Conservation (phyloP, 2,329 filamentous ascomycete genomes). For the Leptosphaerulina australis region DNA sequence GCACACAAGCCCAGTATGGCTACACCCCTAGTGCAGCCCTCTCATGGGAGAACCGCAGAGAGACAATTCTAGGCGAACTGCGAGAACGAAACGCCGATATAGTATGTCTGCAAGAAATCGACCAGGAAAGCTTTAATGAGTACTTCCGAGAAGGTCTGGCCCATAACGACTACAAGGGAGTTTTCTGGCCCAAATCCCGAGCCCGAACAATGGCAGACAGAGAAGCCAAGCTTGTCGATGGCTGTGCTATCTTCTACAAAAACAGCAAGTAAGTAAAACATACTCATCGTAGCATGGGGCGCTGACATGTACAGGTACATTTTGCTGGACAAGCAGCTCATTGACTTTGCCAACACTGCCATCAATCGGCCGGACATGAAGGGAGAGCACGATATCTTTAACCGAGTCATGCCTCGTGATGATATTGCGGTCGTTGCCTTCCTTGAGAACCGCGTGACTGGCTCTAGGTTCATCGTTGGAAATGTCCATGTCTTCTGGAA, state of each 20-base stretch:
- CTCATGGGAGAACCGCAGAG: constrained; percentile 83
- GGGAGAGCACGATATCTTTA: constrained; percentile 96
- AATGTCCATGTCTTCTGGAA: constrained; percentile 98
- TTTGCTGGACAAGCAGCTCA: constrained; percentile 88
- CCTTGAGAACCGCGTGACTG: constrained; percentile 88
- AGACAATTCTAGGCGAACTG: constrained; percentile 83
- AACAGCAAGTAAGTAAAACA: constrained; percentile 70
- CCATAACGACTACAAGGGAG: constrained; percentile 87
- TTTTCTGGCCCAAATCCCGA: constrained; percentile 89
- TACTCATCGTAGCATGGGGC: neutral
- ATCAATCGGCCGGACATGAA: constrained; percentile 98
- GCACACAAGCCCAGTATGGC: constrained; percentile 82
- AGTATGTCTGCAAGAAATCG: constrained; percentile 91
- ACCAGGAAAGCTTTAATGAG: constrained; percentile 87
- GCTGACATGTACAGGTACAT: constrained; percentile 63
- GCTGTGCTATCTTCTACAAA: constrained; percentile 97
- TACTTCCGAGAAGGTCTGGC: constrained; percentile 88
- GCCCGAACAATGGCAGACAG: constrained; percentile 90
- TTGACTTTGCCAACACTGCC: constrained; percentile 89
- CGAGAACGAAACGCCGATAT: constrained; percentile 82
- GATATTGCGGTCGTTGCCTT: constrained; percentile 93
- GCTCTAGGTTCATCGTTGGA: constrained; percentile 88
- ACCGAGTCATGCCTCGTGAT: constrained; percentile 97
- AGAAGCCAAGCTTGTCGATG: constrained; percentile 88
- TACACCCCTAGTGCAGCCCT: constrained; percentile 85